Base-by-base conservation (phyloP, 352 stramenopile genomes). In the Paralagenidium karlingii region DNA sequence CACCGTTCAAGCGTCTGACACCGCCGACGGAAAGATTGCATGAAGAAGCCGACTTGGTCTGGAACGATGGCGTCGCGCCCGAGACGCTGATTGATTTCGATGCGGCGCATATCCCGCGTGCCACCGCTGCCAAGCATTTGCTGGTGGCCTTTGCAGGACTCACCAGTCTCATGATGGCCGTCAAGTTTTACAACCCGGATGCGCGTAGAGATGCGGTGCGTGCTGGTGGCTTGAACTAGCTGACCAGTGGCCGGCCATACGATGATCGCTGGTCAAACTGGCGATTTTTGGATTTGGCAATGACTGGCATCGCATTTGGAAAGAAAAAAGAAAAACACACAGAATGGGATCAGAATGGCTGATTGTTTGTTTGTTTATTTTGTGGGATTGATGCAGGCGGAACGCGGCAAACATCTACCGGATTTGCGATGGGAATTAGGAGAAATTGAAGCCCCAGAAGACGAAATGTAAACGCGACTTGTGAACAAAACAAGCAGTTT, bases 61-160 rank as follows among this genome's bases (percentile, higher is more conserved):
- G 78, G 78, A 87, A 85, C 53, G 78, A 92, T 49, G 71, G 74
- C 41, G 78, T 92, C 15, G 67, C 75, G 13, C 78, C 78, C 24
- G 75, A 92, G 66, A 87, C 77, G 55, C 56, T 92, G 27, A 82
- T 92, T 50, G 78, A 92, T 62, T 92, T 92, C 36, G 78, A 92
- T 46, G 75, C 78, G 42, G 70, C 78, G 47, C 78, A 92, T 55
- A 70, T 92, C 31, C 66, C 75, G 40, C 87, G 82, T 54, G 82
- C 68, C 47, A 59, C 61, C 21, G 78, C 78, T 24, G 53, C 89
- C 24, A 65, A 68, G 45, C 68, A 86, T 51, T 62, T 81, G 41
- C 53, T 77, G 25, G 36, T 55, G 27, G 73, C 67, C 13, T 43
- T 92, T 22, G 61, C 63, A 26, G 63, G 40, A 4, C 51, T 92